Base-by-base conservation (phyloP, 192 early-diverging fungal genomes). In the Coemansia reversa region DNA sequence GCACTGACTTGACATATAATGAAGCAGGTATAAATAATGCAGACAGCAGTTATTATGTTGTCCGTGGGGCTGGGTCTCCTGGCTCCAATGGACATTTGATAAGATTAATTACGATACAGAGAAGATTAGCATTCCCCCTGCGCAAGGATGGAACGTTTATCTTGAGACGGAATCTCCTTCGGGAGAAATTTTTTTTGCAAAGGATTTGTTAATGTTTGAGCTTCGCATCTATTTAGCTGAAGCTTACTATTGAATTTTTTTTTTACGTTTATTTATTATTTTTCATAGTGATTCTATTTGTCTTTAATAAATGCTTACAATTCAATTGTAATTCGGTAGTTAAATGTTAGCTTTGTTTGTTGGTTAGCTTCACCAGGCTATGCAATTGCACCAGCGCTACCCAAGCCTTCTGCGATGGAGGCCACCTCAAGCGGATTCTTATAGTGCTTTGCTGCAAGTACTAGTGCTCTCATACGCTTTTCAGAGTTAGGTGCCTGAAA, bases 401-500 rank as follows among this genome's bases (percentile, higher is more conserved):
- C 57, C 57, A 29, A 59, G 35, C 22, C 57, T 20, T 59, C 57
- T 14, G 33, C 45, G 16, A 59, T 45, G 0, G 18, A n/a, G 22
- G 57, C 57, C 57, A 59, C 23, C 14, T 12, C 29, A 27, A 5
- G 3, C 0, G 35, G 35, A n/a, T 63, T 27, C 20, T 55, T n/a
- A 27, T 42, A 45, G 51, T 63, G 62, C 24, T 20, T 32, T 5
- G 94, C 92, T 59, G 95, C 95, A 74, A 94, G 88, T 48, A 97
- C 91, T 60, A 92, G 92, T 18, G 94, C 92, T 20, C 86, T 79
- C 27, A 94, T 93, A 60, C 94, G 90, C 83, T 91, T 90, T 47
- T 86, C 91, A 0, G 94, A 93, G 73, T 98, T 90, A 24, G 85
- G 80, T 20, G 81, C 83, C 71, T 92, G 91, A 84, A 98, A 98